Evolutionary conservation across 805 yeast species (phyloP), one percentile per base, ranked within the genome.

Genomic region (Ogataea allantospora): DNA sequence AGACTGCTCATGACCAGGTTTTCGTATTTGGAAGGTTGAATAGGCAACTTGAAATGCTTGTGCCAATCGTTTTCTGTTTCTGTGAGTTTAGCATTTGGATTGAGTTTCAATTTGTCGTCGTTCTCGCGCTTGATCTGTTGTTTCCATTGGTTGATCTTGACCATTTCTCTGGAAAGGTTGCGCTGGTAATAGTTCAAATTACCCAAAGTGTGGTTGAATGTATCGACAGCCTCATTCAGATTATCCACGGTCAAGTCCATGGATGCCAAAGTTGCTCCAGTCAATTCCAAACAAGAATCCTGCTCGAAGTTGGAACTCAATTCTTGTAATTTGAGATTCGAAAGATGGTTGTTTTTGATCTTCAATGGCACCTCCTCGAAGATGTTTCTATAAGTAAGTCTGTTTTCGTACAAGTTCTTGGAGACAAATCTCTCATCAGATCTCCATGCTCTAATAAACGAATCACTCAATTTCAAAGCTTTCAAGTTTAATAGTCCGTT

Each of bases 141-240:
- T 57, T 81, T 80, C 89, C 91, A 85, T 57, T 80, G 86, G 47
- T 70, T 68, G 48, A 85, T 72, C 67, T 81, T 83, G 43, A 78
- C 63, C 59, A 72, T 67, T 58, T 85, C 95, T 58, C 88, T 75
- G 32, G 79, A 74, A 43, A 77, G 68, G 52, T 77, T 81, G 67
- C 95, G 78, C 66, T 84, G 93, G 68, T 77, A 83, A 65, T 81
- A 84, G 68, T 83, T 82, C 70, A 82, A 80, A 64, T 80, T 84
- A 50, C 82, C 80, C 59, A 83, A 85, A 58, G 82, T 88, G 59
- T 80, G 80, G 66, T 80, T 81, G 66, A 77, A 79, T 33, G 82
- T 79, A 60, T 85, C 93, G 27, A 85, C 72, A 35, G 86, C 76
- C 44, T 77, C 80, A 56, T 77, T 72, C 48, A 84, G 68, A 31